Percentiles rank a stretch among this genome's conserved stretches.
phyloP scores from a whole-genome alignment of 1,284 basidiomycete species.

The Fistulina hepatica region DNA sequence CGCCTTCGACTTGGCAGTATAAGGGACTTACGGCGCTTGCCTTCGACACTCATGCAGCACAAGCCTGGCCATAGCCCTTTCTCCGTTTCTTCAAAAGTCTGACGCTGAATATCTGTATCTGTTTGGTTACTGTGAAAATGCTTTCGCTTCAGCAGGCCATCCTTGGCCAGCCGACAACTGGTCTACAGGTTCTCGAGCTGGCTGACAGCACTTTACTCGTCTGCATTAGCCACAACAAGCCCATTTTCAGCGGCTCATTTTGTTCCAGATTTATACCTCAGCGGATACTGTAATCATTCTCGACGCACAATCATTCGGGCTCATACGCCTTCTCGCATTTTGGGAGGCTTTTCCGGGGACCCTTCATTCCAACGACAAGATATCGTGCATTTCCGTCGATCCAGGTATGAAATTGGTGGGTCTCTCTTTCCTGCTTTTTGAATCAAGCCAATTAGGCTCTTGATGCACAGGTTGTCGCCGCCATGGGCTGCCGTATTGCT shows the following conservation, averaged over 20 bases:
- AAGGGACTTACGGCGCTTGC: no score
- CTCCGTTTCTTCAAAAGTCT: no score
- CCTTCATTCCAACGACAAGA: slow-evolving; percentile 30
- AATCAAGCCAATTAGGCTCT: slow-evolving; percentile 9
- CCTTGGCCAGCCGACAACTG: slow-evolving; percentile 44
- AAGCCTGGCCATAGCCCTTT: no score
- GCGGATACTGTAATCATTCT: slow-evolving; percentile 58
- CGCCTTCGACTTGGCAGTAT: no score
- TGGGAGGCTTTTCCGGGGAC: slow-evolving; percentile 64
- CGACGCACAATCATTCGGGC: slow-evolving; percentile 48
- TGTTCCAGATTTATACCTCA: slow-evolving; percentile 53
- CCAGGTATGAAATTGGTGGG: slow-evolving; percentile 67
- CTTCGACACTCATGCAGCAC: no score
- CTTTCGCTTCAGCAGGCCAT: slow-evolving; percentile 48
- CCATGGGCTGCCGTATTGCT: slow-evolving; percentile 53
- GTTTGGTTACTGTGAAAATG: slow-evolving; percentile 26
- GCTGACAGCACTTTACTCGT: slow-evolving; percentile 48
- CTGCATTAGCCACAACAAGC: slow-evolving; percentile 1
- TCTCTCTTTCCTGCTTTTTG: slow-evolving; percentile 13
- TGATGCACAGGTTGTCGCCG: slow-evolving; percentile 53
- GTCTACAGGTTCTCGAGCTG: slow-evolving; percentile 46
- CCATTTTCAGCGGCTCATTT: slow-evolving; percentile 10
- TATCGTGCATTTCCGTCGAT: slow-evolving; percentile 60
- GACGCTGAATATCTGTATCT: background rate
- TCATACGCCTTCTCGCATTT: slow-evolving; percentile 60